Evolutionary conservation across 1,284 basidiomycete genomes (phyloP).

Genomic region (Rhodotorula sp.): DNA sequence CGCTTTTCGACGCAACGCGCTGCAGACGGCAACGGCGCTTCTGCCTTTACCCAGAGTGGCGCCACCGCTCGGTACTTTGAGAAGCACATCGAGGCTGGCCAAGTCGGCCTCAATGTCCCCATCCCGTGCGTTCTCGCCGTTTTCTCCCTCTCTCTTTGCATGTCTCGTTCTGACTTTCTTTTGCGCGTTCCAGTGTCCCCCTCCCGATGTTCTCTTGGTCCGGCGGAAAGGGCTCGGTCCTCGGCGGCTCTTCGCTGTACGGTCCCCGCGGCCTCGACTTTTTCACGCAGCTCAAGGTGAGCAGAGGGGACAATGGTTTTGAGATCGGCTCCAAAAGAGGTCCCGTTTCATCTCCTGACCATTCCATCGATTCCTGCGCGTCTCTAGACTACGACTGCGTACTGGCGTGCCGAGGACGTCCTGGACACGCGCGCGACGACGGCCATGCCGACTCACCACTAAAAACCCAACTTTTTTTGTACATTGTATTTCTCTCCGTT

Average conservation of each 20-base stretch:
- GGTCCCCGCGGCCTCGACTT: conserved; percentile 74
- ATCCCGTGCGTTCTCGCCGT: conserved; percentile 66
- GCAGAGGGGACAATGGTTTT: too few species aligned
- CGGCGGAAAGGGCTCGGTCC: conserved; percentile 82
- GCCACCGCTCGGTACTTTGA: conserved; percentile 94
- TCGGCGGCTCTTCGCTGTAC: conserved; percentile 87
- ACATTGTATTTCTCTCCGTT: too few species aligned
- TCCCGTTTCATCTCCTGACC: conserved; percentile 32
- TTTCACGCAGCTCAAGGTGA: conserved; percentile 64
- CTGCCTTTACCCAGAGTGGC: conserved; percentile 96
- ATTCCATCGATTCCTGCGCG: neutral
- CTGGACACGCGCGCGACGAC: conserved; percentile 71
- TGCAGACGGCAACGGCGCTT: conserved; percentile 79
- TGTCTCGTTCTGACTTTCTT: conserved; percentile 43
- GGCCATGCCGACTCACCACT: conserved; percentile 67
- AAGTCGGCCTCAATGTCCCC: conserved; percentile 66
- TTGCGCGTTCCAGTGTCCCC: conserved; percentile 54
- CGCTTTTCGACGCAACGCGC: neutral
- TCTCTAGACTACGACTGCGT: conserved; percentile 70
- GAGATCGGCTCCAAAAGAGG: too few species aligned
- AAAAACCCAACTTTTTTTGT: neutral
- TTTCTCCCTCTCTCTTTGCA: too few species aligned
- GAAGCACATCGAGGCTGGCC: conserved; percentile 81
- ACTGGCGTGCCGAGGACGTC: conserved; percentile 79
- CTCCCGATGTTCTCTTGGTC: conserved; percentile 90